Conservation (phyloP, 306 rosid species). For the Lathyrus aphaca region DNA sequence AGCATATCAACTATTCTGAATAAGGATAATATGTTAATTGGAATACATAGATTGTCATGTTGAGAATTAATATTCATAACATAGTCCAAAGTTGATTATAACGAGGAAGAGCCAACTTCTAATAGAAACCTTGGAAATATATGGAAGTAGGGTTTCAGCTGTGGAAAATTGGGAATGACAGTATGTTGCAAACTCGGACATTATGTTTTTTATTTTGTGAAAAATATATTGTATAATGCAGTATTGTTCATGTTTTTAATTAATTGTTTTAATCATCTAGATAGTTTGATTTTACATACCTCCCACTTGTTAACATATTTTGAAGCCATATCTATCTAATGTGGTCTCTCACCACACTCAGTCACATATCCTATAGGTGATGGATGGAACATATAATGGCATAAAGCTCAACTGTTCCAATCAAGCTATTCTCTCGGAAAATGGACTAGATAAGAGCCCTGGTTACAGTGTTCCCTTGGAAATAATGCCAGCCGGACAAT, state of each 20-base stretch:
- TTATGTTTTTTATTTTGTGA: conserved; percentile 19
- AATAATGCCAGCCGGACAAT: conserved; percentile 91
- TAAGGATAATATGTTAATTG: not conserved
- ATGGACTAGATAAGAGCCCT: conserved; percentile 55
- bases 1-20: not conserved
- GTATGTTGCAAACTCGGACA: not conserved
- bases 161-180: conserved; percentile 4
- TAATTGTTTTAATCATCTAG: conserved; percentile 27
- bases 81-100: not conserved
- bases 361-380: conserved; percentile 55
- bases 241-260: conserved; percentile 8
- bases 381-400: conserved; percentile 86
- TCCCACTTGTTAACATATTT: not conserved
- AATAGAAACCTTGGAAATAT: conserved; percentile 8
- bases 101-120: conserved; percentile 9
- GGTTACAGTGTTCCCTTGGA: conserved; percentile 77
- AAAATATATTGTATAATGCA: not conserved
- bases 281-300: conserved; percentile 17
- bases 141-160: not conserved
- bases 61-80: conserved; percentile 16
- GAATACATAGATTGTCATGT: conserved; percentile 9
- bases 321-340: not conserved
- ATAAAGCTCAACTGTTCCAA: conserved; percentile 60
- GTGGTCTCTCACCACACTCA: conserved; percentile 1
- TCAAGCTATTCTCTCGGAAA: conserved; percentile 87